phyloP scores from a whole-genome alignment of 1,284 basidiomycete genomes.

The Abortiporus biennis region DNA sequence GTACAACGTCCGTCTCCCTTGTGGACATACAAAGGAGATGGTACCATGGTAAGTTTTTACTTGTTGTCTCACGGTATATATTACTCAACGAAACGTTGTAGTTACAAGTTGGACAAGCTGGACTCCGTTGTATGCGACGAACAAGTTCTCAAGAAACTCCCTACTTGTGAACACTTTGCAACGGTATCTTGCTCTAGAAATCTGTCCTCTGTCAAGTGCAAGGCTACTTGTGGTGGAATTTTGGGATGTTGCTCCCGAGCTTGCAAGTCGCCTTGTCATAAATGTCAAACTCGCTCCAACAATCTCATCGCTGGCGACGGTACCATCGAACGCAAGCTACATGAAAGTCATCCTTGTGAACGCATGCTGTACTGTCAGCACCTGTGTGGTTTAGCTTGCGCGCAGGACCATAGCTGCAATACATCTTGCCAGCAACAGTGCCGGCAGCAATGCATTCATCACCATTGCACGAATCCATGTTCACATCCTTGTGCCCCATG shows the following conservation, averaged over 20 bases:
- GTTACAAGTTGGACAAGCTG: slow-evolving; percentile 39
- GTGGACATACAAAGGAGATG: slow-evolving; percentile 42
- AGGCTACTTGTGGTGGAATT: slow-evolving; percentile 31
- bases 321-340: slow-evolving; percentile 26
- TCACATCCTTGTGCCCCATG: slow-evolving; percentile 55
- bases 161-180: slow-evolving; percentile 49
- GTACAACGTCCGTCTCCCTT: slow-evolving; percentile 46
- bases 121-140: slow-evolving; percentile 37
- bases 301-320: slow-evolving; percentile 11
- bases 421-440: slow-evolving; percentile 39
- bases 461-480: slow-evolving; percentile 41
- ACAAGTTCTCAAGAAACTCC: slow-evolving; percentile 40
- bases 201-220: slow-evolving; percentile 33
- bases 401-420: slow-evolving; percentile 41
- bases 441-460: slow-evolving; percentile 52
- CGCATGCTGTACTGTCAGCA: slow-evolving; percentile 53
- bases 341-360: slow-evolving; percentile 45
- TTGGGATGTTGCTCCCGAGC: slow-evolving; percentile 47
- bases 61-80: background rate
- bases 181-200: slow-evolving; percentile 39
- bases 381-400: slow-evolving; percentile 42
- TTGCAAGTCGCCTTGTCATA: slow-evolving; percentile 41
- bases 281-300: slow-evolving; percentile 36
- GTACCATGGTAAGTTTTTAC: slow-evolving; percentile 46
- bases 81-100: slow-evolving; percentile 20